Evolutionary conservation across 2,329 filamentous ascomycete species (phyloP).

Genomic region (Macrophomina pseudophaseolina): DNA sequence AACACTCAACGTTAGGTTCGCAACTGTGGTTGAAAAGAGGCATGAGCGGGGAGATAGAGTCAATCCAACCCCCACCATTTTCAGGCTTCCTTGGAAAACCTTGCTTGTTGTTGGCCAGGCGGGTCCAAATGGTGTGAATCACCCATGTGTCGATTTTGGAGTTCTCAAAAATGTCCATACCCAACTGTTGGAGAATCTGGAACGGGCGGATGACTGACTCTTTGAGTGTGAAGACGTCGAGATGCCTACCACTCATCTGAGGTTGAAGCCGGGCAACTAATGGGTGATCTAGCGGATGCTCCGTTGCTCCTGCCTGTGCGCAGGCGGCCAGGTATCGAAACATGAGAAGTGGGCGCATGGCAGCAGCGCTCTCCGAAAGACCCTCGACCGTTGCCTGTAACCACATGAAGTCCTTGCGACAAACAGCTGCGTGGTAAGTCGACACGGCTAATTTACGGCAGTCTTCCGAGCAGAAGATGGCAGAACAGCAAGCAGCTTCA

Average conservation of each 20-base stretch:
- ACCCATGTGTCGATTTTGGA: conserved; percentile 38
- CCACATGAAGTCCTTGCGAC: conserved; percentile 38
- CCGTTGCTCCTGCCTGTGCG: conserved; percentile 31
- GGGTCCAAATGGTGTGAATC: conserved; percentile 39
- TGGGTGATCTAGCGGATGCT: conserved; percentile 36
- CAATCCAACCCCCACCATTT: conserved; percentile 34
- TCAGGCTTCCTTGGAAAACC: conserved; percentile 31
- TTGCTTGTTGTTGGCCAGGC: conserved; percentile 42
- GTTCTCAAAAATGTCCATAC: conserved; percentile 37
- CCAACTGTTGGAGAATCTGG: conserved; percentile 37
- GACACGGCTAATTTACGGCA: conserved; percentile 35
- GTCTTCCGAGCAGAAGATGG: conserved; percentile 34
- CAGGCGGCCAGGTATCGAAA: conserved; percentile 37
- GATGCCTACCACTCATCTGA: conserved; percentile 34
- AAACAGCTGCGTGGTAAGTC: conserved; percentile 36
- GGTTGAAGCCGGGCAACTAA: conserved; percentile 38
- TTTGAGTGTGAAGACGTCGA: conserved; percentile 38
- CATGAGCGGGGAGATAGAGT: conserved; percentile 36
- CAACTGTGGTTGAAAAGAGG: conserved; percentile 44
- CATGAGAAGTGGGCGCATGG: conserved; percentile 37
- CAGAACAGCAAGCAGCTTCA: conserved; percentile 32
- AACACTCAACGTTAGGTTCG: conserved; percentile 36
- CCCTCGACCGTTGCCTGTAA: conserved; percentile 30
- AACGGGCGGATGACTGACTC: conserved; percentile 37
- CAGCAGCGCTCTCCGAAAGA: conserved; percentile 30